Conservation (phyloP, 805 yeast species). For the Yamadazyma olivae region DNA sequence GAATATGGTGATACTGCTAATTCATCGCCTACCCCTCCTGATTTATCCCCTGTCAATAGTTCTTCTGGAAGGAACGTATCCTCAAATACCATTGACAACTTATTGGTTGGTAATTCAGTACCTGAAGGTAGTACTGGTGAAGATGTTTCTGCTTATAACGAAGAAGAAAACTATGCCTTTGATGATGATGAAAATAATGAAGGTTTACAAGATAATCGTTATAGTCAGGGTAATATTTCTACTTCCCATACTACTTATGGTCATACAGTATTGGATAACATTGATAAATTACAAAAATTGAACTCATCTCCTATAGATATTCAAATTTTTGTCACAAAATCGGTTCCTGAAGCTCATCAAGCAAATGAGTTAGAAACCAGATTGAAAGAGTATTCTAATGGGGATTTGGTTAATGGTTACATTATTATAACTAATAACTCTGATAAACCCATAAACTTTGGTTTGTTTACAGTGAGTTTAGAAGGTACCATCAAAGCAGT, state of each 20-base stretch:
- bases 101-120: background rate
- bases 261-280: slow-evolving; percentile 48
- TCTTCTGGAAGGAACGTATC: background rate
- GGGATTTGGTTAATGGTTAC: slow-evolving; percentile 43
- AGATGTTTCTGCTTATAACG: slow-evolving; percentile 10
- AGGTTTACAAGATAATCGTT: slow-evolving; percentile 5
- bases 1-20: slow-evolving; percentile 30
- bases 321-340: slow-evolving; percentile 52
- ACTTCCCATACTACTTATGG: slow-evolving; percentile 27
- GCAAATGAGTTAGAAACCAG: slow-evolving; percentile 42
- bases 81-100: slow-evolving; percentile 3
- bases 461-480: slow-evolving; percentile 43
- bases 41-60: slow-evolving; percentile 11
- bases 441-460: slow-evolving; percentile 40
- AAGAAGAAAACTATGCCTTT: slow-evolving; percentile 17
- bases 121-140: background rate
- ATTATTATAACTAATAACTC: slow-evolving; percentile 48
- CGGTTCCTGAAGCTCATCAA: slow-evolving; percentile 43
- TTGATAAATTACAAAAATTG: slow-evolving; percentile 46
- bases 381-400: slow-evolving; percentile 39
- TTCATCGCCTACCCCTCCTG: slow-evolving; percentile 28
- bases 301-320: slow-evolving; percentile 44
- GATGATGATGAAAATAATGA: slow-evolving; percentile 13
- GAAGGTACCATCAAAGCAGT: slow-evolving; percentile 44
- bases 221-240: slow-evolving; percentile 7